Base-by-base conservation (phyloP, 306 rosid genomes). In the Vigna unguiculata region DNA sequence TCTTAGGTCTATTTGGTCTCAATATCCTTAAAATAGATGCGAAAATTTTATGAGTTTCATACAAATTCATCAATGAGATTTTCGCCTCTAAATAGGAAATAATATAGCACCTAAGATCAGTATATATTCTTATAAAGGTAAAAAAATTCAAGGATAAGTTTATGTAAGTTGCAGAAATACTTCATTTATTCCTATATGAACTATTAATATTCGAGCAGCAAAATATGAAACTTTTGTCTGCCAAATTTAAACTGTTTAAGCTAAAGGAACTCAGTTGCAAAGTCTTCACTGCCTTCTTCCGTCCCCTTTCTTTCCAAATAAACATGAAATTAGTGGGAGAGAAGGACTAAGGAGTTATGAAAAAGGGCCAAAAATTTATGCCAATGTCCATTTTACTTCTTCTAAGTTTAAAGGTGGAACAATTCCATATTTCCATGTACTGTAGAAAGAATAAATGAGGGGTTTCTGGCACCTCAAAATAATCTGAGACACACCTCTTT, bases 61-160 rank as follows among this genome's bases (percentile, higher is more conserved):
- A 58, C 28, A 57, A 75, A 67, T 80, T 60, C 72, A 69, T 60
- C 46, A 9, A 52, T 65, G 11, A 12, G n/a, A 15, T 73, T 61
- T 45, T 47, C 69, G 51, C 6, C 19, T 51, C 43, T 9, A 47
- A 34, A 1, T 36, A 7, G 13, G 24, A 3, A 34, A 9, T 9
- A 20, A 74, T 22, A 8, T 55, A 15, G 54, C 54, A 38, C 25
- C 55, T 22, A 41, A 7, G 6, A 17, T 47, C 32, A 3, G 48
- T 47, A 32, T 19, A 36, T n/a, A 24, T 25, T 15, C 28, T 9
- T 25, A 13, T 3, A 4, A 24, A 34, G 22, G 58, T 25, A 15
- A 68, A 9, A 49, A 65, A 68, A 46, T 69, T 16, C 38, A 71
- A n/a, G 21, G 32, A 53, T 1, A 36, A 19, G 20, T 36, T 36